Conservation (phyloP, 768 basidiomycete genomes). For the Agrocybe chaxingu region DNA sequence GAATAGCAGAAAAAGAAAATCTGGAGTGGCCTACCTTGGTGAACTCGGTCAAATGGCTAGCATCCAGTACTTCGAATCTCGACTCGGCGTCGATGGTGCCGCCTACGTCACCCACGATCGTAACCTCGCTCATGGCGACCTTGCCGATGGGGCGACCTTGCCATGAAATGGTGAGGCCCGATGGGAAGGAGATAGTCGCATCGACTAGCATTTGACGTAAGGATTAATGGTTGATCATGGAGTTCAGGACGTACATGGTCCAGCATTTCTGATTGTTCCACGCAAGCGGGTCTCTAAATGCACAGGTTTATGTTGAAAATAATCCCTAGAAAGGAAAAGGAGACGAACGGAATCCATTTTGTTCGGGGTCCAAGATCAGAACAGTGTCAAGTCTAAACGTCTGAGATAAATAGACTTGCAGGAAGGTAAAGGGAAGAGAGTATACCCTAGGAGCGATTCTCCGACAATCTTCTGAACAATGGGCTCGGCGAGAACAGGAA, state of each 20-base stretch:
- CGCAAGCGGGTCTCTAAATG: constrained; percentile 45
- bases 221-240: constrained; percentile 2
- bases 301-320: background rate
- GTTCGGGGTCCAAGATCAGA: constrained; percentile 55
- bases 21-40: constrained; percentile 43
- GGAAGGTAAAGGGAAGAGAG: background rate
- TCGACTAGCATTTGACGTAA: constrained; percentile 41
- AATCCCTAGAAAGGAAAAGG: background rate
- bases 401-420: background rate
- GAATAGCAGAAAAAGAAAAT: background rate
- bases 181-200: constrained; percentile 61
- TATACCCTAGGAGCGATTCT: constrained; percentile 47
- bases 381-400: constrained; percentile 51
- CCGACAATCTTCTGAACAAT: constrained; percentile 73
- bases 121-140: constrained; percentile 58
- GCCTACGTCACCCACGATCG: constrained; percentile 62
- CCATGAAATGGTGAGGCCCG: constrained; percentile 63
- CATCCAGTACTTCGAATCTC: constrained; percentile 55
- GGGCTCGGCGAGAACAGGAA: constrained; percentile 68
- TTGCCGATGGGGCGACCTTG: constrained; percentile 51
- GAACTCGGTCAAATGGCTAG: constrained; percentile 57
- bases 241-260: constrained; percentile 53
- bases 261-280: constrained; percentile 66
- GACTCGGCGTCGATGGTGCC: constrained; percentile 52
- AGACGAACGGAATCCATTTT: constrained; percentile 53